Evolutionary conservation across 345 rosid species (phyloP).

Genomic region (Camelina neglecta): DNA sequence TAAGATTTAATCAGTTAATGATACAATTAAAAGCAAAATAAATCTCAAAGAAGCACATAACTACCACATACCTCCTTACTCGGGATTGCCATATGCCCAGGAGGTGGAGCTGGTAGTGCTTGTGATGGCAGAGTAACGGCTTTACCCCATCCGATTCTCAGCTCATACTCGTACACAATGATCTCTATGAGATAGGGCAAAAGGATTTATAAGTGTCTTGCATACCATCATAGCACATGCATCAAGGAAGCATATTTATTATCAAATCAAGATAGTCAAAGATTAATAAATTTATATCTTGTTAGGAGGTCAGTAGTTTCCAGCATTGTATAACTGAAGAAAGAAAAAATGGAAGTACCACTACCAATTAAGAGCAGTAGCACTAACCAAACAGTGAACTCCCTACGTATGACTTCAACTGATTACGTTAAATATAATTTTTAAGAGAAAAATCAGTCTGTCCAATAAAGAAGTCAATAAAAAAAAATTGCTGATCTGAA

Average conservation of each 20-base stretch:
- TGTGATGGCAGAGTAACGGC: slow-evolving; percentile 92
- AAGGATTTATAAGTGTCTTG: background rate
- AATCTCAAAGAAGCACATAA: slow-evolving; percentile 23
- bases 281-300: background rate
- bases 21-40: slow-evolving; percentile 12
- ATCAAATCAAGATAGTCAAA: slow-evolving; percentile 18
- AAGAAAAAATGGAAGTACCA: background rate
- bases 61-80: slow-evolving; percentile 73
- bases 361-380: background rate
- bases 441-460: background rate
- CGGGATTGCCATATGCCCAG: slow-evolving; percentile 94
- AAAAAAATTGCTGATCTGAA: background rate
- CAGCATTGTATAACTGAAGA: slow-evolving; percentile 8
- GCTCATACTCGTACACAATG: slow-evolving; percentile 76
- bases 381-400: slow-evolving; percentile 1
- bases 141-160: slow-evolving; percentile 96
- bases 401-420: background rate
- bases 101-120: slow-evolving; percentile 94
- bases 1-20: background rate
- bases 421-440: background rate
- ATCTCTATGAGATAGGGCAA: slow-evolving; percentile 55
- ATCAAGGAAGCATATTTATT: slow-evolving; percentile 5
- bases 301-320: slow-evolving; percentile 19
- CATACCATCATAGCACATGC: slow-evolving; percentile 17
- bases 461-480: background rate